Conservation (phyloP, 2,329 filamentous ascomycete species). For the Sordariomycetes sp. region DNA sequence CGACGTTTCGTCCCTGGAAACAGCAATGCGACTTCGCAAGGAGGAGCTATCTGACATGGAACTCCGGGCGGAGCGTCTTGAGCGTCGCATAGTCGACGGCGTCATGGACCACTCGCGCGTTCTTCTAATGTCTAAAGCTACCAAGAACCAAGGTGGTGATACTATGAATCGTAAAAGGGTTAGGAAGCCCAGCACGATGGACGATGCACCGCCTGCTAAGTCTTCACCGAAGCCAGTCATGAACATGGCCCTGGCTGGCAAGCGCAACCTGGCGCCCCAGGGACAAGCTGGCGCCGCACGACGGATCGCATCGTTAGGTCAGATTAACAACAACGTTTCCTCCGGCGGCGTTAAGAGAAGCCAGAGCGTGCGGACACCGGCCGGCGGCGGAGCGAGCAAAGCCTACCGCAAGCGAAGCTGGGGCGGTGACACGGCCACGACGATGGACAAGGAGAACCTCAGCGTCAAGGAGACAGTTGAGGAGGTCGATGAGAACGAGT, state of each 20-base stretch:
- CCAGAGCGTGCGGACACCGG: constrained; percentile 64
- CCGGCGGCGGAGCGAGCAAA: constrained; percentile 19
- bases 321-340: constrained; percentile 71
- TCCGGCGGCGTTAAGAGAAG: constrained; percentile 61
- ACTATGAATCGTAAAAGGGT: constrained; percentile 51
- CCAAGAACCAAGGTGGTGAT: constrained; percentile 37
- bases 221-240: constrained; percentile 26
- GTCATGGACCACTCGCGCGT: constrained; percentile 94
- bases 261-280: constrained; percentile 35
- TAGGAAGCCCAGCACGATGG: constrained; percentile 24
- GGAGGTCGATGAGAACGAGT: constrained; percentile 30
- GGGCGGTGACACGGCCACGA: constrained; percentile 42
- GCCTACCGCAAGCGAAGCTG: constrained; percentile 60
- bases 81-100: constrained; percentile 87
- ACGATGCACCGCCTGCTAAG: constrained; percentile 14
- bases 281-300: constrained; percentile 51
- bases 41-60: constrained; percentile 93
- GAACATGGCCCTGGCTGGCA: constrained; percentile 44
- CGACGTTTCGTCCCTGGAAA: constrained; percentile 86
- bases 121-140: constrained; percentile 67
- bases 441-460: constrained; percentile 55
- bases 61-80: constrained; percentile 73
- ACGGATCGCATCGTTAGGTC: constrained; percentile 82
- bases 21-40: constrained; percentile 75
- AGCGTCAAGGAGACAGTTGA: constrained; percentile 55